Conservation (phyloP, 257 asterid species). For the Penstemon barbatus region DNA sequence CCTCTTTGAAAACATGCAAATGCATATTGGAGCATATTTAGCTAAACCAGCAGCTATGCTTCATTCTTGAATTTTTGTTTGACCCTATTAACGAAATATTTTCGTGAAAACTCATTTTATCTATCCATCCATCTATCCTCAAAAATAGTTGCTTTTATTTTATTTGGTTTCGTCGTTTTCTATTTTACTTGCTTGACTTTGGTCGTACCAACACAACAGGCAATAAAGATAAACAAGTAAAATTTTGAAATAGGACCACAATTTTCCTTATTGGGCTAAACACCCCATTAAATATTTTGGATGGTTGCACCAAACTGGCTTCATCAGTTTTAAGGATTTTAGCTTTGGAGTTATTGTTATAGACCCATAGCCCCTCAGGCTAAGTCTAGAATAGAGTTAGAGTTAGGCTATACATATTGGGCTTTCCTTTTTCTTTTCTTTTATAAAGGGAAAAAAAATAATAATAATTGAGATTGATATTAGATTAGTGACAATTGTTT, state of each 20-base stretch:
- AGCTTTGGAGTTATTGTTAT: neutral
- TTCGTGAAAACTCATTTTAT: neutral
- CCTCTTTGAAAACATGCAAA: too few species aligned
- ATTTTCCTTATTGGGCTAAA: neutral
- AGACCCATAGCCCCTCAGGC: neutral
- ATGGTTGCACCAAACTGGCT: neutral
- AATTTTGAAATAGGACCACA: neutral
- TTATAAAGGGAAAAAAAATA: too few species aligned
- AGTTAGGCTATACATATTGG: neutral
- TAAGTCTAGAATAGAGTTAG: neutral
- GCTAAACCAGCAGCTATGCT: too few species aligned
- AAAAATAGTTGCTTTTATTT: neutral
- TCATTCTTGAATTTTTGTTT: neutral
- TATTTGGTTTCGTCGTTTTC: neutral
- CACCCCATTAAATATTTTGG: neutral
- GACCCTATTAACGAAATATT: neutral
- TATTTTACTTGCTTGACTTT: neutral
- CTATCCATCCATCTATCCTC: neutral
- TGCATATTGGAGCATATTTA: too few species aligned
- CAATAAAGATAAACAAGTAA: neutral
- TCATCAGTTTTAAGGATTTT: neutral
- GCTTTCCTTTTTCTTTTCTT: neutral
- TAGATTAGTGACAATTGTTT: too few species aligned
- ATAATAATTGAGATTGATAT: too few species aligned
- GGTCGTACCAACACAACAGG: neutral